Base-by-base conservation (phyloP, 805 yeast genomes). In the Tetrapisispora phaffii region DNA sequence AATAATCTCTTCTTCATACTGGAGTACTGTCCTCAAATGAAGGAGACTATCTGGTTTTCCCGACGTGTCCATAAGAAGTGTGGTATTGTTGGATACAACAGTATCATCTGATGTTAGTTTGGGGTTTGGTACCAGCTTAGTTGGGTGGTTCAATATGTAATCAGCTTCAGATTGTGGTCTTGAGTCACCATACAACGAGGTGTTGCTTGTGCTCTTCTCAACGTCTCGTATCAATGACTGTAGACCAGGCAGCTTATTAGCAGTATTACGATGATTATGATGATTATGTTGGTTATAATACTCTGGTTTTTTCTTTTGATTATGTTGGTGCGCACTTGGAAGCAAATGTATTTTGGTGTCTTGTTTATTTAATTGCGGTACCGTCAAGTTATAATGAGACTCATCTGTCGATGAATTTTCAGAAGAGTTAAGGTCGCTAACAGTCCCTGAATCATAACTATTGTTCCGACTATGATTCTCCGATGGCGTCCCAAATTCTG, bases 1-100 rank as follows among this genome's bases (percentile, higher is more conserved):
- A 29, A 68, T 67, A 19, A 65, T 55, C 32, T 67, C 71, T 44
- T 59, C 66, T 36, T 38, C 33, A 26, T 38, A 38, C 7, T 38
- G 22, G 6, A 38, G n/a, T 16, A 17, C 19, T 20, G 17, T 20
- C 16, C 23, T 36, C 15, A 36, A 7, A 15, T 16, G n/a, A 29
- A 20, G n/a, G n/a, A 28, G 24, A 28, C 10, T n/a, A 4, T 23
- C 6, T 7, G 20, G n/a, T n/a, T n/a, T n/a, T n/a, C n/a, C n/a
- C n/a, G n/a, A n/a, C n/a, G n/a, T n/a, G n/a, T n/a, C n/a, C n/a
- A n/a, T n/a, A n/a, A n/a, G n/a, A n/a, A n/a, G n/a, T n/a, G n/a
- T n/a, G n/a, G n/a, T n/a, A n/a, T n/a, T n/a, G n/a, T n/a, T n/a
- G n/a, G n/a, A n/a, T n/a, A n/a, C n/a, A n/a, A n/a, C 20, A 20